Conservation (phyloP, 176 grass and related monocot species). For the Coix lacrymajobi region DNA sequence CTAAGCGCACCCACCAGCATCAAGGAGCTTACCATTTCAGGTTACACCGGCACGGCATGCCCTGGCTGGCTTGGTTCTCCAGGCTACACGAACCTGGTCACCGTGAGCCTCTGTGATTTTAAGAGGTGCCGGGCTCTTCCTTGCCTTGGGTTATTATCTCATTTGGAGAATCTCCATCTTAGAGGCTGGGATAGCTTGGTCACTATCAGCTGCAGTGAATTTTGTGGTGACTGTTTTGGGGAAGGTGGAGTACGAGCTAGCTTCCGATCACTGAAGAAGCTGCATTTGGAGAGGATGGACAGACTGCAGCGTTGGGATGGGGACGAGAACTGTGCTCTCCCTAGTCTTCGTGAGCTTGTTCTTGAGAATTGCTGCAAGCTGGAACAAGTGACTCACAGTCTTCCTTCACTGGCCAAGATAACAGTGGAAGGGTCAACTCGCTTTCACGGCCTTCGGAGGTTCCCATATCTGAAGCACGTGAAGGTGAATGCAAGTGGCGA, state of each 20-base stretch:
- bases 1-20: not conserved
- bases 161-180: constrained; percentile 18
- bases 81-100: not conserved
- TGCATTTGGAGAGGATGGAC: constrained; percentile 34
- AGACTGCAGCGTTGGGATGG: constrained; percentile 18
- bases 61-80: constrained; percentile 27
- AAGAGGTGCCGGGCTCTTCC: not conserved
- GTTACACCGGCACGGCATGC: not conserved
- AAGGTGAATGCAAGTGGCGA: not conserved
- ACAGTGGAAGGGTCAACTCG: constrained; percentile 10
- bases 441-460: not conserved
- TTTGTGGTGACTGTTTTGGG: not conserved
- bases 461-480: constrained; percentile 23
- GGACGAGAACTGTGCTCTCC: not conserved
- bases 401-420: constrained; percentile 30
- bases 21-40: constrained; percentile 28
- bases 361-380: constrained; percentile 33
- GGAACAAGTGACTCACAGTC: constrained; percentile 21
- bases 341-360: constrained; percentile 32
- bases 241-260: not conserved
- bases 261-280: constrained; percentile 36
- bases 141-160: constrained; percentile 18
- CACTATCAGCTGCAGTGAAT: not conserved
- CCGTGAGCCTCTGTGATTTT: constrained; percentile 10
- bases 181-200: constrained; percentile 22